These are phyloP conservation scores for Aspergillus thermomutatus DNA, from an alignment of 2,329 filamentous ascomycete genomes.

Conservation along the genomic window DNA sequence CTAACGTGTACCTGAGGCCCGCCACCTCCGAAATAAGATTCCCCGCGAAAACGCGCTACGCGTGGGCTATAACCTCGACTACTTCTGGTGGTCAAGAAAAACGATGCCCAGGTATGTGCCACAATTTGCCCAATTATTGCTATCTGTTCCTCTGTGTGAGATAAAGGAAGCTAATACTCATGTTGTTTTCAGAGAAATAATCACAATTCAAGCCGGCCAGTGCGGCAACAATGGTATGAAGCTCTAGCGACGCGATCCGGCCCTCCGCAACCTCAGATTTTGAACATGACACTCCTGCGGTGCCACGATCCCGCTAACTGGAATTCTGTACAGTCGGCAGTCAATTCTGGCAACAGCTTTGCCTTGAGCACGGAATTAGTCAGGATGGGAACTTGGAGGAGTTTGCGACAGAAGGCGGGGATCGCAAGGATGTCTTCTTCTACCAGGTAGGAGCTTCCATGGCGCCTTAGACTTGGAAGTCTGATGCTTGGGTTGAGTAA, in stretches of 20 bases:
- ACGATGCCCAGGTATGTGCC: constrained; percentile 39
- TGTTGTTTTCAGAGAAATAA: constrained; percentile 73
- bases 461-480: neutral
- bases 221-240: constrained; percentile 95
- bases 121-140: neutral
- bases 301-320: constrained; percentile 29
- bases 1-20: constrained; percentile 23
- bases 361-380: constrained; percentile 95
- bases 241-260: constrained; percentile 29
- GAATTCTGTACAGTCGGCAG: constrained; percentile 67
- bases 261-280: constrained; percentile 14
- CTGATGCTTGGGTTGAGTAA: neutral
- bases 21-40: constrained; percentile 20
- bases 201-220: constrained; percentile 97
- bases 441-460: constrained; percentile 60
- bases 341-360: constrained; percentile 98
- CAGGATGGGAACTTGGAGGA: constrained; percentile 96
- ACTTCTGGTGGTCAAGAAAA: constrained; percentile 22
- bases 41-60: constrained; percentile 36
- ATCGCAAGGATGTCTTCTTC: constrained; percentile 98
- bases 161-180: constrained; percentile 5
- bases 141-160: neutral
- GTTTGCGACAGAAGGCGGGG: constrained; percentile 94
- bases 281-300: neutral
- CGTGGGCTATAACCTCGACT: constrained; percentile 28